phyloP scores from a whole-genome alignment of 208 protist genomes.

The Tritrichomonas foetus region DNA sequence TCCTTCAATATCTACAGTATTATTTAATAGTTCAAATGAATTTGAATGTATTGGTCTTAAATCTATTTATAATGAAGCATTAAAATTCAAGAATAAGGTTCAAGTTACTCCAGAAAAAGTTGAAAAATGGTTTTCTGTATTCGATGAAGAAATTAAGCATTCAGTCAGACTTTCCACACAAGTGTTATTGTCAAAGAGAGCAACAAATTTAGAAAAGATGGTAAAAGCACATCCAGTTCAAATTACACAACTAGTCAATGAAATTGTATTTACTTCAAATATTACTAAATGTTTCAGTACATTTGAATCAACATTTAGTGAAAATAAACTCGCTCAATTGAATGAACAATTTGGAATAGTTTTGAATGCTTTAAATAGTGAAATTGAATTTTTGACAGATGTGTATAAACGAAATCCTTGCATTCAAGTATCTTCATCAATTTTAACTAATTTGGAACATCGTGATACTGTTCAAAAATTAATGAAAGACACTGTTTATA shows the following conservation, averaged over 20 bases:
- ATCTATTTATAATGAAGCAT: background rate
- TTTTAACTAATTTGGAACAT: background rate
- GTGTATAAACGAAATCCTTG: background rate
- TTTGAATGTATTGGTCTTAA: background rate
- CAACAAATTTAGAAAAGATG: background rate
- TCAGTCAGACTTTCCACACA: background rate
- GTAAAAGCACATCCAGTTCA: background rate
- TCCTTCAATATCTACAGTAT: background rate
- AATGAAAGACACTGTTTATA: background rate
- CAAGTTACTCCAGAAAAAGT: background rate
- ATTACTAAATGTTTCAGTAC: background rate
- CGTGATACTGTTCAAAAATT: background rate
- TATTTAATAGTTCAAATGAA: background rate
- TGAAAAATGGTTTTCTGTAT: background rate
- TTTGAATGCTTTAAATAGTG: background rate
- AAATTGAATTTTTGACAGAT: background rate
- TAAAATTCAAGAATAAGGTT: background rate
- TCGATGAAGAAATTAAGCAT: background rate
- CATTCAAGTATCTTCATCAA: background rate
- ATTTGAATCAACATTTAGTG: background rate
- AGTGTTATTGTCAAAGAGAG: background rate
- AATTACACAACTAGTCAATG: background rate
- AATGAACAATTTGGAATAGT: background rate
- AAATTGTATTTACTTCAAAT: background rate
- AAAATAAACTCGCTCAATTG: background rate